Evolutionary conservation across 177 flowering plant genomes (phyloP).

Genomic region (Telopea speciosissima): DNA sequence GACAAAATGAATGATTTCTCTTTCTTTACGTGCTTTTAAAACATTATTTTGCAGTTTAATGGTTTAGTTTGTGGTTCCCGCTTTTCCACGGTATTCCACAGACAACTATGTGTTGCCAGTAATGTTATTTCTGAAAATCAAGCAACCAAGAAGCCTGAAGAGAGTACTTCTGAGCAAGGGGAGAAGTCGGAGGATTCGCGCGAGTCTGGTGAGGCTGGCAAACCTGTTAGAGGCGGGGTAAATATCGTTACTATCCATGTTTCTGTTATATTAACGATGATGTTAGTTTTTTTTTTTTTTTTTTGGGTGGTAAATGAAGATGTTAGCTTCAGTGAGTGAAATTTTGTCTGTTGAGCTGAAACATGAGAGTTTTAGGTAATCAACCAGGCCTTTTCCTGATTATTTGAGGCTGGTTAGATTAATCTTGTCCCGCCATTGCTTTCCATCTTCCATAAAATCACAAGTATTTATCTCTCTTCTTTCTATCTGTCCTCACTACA

Average conservation of each 20-base stretch:
- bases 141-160: constrained; percentile 14
- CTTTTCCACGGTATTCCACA: not conserved
- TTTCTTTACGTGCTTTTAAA: too few relatives aligned
- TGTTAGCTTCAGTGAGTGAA: not conserved
- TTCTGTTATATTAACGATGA: not conserved
- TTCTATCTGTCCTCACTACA: too few relatives aligned
- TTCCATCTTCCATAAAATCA: too few relatives aligned
- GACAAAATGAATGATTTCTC: too few relatives aligned
- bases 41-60: constrained; percentile 6
- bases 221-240: constrained; percentile 83
- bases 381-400: too few relatives aligned
- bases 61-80: not conserved
- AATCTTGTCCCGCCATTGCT: too few relatives aligned
- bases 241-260: not conserved
- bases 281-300: too few relatives aligned
- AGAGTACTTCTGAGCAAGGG: constrained; percentile 24
- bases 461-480: too few relatives aligned
- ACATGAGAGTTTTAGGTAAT: too few relatives aligned
- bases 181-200: constrained; percentile 34
- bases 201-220: constrained; percentile 46
- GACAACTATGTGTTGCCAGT: constrained; percentile 9
- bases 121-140: constrained; percentile 15
- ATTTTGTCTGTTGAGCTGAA: too few relatives aligned
- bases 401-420: too few relatives aligned
- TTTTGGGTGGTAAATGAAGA: too few relatives aligned